phyloP scores from a whole-genome alignment of 805 yeast species.

The Kazachstania psychrophila region DNA sequence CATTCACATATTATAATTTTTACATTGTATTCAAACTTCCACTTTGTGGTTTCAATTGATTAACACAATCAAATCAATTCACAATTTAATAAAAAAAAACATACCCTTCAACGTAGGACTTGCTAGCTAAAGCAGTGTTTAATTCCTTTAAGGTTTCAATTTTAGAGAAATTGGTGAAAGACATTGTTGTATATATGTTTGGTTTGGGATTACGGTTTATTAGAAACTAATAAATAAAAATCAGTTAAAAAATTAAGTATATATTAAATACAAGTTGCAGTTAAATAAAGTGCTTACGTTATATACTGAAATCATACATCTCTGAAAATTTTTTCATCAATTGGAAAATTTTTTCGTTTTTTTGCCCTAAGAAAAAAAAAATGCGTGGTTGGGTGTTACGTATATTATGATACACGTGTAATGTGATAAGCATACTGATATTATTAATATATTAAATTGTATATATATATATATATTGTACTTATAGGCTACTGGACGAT shows the following conservation, averaged over 20 bases:
- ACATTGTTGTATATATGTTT: constrained; percentile 36
- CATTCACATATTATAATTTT: constrained; percentile 8
- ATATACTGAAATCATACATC: no score
- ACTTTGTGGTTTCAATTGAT: no score
- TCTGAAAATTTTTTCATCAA: constrained; percentile 1
- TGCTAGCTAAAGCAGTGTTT: constrained; percentile 80
- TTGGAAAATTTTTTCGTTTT: not conserved
- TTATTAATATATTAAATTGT: no score
- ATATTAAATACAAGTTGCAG: no score
- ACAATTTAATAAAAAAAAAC: constrained; percentile 29
- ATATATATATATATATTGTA: no score
- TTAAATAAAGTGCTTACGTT: no score
- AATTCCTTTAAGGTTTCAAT: constrained; percentile 64
- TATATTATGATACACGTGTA: not conserved
- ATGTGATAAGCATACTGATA: no score
- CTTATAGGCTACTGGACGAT: constrained; percentile 35
- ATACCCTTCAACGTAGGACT: constrained; percentile 94
- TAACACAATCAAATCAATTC: constrained; percentile 1
- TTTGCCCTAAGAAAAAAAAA: not conserved
- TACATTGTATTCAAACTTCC: no score
- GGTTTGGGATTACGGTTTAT: not conserved
- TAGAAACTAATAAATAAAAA: no score
- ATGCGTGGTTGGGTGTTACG: not conserved
- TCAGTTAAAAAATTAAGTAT: no score
- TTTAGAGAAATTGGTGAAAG: constrained; percentile 75